These are phyloP conservation scores for Trichosporon coremiiforme DNA, from an alignment of 1,284 basidiomycete genomes.

Conservation along the genomic window DNA sequence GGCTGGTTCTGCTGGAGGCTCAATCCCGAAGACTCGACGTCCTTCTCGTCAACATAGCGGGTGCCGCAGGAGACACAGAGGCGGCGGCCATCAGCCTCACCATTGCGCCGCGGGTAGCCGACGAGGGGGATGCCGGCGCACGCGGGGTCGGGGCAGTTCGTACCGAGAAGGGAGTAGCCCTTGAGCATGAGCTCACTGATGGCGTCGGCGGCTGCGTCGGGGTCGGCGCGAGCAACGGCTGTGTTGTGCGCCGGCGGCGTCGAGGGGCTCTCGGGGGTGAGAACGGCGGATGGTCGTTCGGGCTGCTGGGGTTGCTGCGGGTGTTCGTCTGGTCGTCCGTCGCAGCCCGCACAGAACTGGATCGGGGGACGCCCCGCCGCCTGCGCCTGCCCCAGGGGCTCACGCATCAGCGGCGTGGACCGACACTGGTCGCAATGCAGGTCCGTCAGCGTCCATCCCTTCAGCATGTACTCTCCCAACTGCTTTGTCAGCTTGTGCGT, in stretches of 20 bases:
- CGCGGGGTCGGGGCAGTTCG: slow-evolving; percentile 44
- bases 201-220: slow-evolving; percentile 43
- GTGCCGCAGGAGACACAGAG: slow-evolving; percentile 49
- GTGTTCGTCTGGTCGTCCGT: slow-evolving; percentile 49
- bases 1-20: background rate
- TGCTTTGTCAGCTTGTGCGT: slow-evolving; percentile 25
- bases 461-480: slow-evolving; percentile 58
- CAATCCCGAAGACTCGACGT: slow-evolving; percentile 24
- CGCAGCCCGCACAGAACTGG: slow-evolving; percentile 55
- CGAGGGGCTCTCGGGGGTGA: slow-evolving; percentile 13
- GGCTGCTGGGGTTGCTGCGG: background rate
- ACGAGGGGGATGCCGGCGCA: slow-evolving; percentile 54
- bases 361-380: slow-evolving; percentile 42
- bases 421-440: slow-evolving; percentile 49
- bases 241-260: slow-evolving; percentile 22
- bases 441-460: slow-evolving; percentile 56
- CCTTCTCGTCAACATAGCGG: slow-evolving; percentile 44
- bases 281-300: background rate
- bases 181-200: slow-evolving; percentile 50
- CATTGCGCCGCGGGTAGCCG: slow-evolving; percentile 47
- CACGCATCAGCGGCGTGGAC: slow-evolving; percentile 54
- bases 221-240: slow-evolving; percentile 23
- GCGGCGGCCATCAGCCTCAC: slow-evolving; percentile 42
- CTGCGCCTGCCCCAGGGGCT: slow-evolving; percentile 42
- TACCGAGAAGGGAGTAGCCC: slow-evolving; percentile 51